Evolutionary conservation across 352 stramenopile species (phyloP).

Genomic region (Pythium sp.): DNA sequence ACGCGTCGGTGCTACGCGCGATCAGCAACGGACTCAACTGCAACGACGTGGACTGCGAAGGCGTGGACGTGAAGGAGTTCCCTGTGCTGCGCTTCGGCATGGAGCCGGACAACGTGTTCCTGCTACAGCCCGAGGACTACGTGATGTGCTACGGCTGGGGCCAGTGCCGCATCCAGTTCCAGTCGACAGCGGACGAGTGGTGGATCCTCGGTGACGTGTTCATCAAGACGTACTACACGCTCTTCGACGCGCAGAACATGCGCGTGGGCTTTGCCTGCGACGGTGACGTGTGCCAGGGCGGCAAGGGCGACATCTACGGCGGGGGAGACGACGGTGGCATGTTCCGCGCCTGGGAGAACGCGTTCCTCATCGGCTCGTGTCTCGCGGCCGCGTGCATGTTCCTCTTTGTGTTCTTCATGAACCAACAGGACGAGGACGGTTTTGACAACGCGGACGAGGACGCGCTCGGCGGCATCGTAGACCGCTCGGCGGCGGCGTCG

Average conservation of each 20-base stretch:
- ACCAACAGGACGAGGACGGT: slow-evolving; percentile 62
- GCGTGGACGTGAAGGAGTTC: slow-evolving; percentile 50
- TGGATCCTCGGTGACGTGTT: slow-evolving; percentile 91
- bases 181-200: slow-evolving; percentile 73
- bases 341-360: slow-evolving; percentile 58
- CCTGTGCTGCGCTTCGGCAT: slow-evolving; percentile 77
- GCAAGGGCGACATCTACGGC: slow-evolving; percentile 62
- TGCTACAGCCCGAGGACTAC: slow-evolving; percentile 79
- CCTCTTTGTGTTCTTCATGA: slow-evolving; percentile 78
- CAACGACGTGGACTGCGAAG: slow-evolving; percentile 62
- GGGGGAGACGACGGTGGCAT: slow-evolving; percentile 36
- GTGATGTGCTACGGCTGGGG: slow-evolving; percentile 69
- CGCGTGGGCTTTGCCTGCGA: slow-evolving; percentile 86
- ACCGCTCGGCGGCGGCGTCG: slow-evolving; percentile 19
- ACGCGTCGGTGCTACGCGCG: slow-evolving; percentile 49
- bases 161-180: slow-evolving; percentile 78
- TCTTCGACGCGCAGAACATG: slow-evolving; percentile 89
- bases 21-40: slow-evolving; percentile 70
- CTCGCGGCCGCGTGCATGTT: slow-evolving; percentile 75
- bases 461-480: slow-evolving; percentile 29
- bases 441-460: slow-evolving; percentile 15
- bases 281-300: slow-evolving; percentile 72
- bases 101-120: slow-evolving; percentile 82
- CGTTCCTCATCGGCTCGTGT: slow-evolving; percentile 67
- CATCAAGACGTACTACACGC: slow-evolving; percentile 90